These are phyloP conservation scores for Pyrus communis DNA, from an alignment of 306 rosid species.

Conservation along the genomic window DNA sequence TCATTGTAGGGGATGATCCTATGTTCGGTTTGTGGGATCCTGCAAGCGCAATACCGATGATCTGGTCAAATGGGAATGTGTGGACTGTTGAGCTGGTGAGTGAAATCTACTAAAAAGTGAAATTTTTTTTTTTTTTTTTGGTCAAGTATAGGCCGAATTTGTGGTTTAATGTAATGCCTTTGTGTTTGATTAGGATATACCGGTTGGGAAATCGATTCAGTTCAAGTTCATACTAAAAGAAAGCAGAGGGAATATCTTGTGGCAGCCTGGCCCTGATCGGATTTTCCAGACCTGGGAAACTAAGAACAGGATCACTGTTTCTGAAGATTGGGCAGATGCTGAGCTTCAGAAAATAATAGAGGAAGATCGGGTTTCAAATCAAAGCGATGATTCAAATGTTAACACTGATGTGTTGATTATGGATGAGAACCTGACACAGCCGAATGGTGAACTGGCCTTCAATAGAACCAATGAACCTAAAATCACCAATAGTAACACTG, in stretches of 20 bases:
- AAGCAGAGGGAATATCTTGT: conserved; percentile 34
- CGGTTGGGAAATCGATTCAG: conserved; percentile 51
- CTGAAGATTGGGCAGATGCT: conserved; percentile 76
- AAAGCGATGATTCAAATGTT: conserved; percentile 16
- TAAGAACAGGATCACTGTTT: conserved; percentile 34
- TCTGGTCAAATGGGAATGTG: conserved; percentile 77
- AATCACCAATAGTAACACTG: conserved; percentile 10
- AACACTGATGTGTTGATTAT: conserved; percentile 16
- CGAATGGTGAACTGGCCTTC: conserved; percentile 17
- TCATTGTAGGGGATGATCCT: conserved; percentile 75
- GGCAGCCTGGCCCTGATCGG: conserved; percentile 86
- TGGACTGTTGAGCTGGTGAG: conserved; percentile 76
- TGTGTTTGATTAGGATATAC: conserved; percentile 45
- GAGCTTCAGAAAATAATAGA: conserved; percentile 54
- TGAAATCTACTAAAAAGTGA: neutral
- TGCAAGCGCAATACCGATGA: conserved; percentile 54
- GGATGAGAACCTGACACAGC: conserved; percentile 22
- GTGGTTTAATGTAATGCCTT: neutral
- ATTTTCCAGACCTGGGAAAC: conserved; percentile 65
- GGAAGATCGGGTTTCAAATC: conserved; percentile 33
- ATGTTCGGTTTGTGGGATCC: conserved; percentile 76
- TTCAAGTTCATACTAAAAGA: conserved; percentile 71
- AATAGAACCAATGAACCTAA: neutral
- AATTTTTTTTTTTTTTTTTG: neutral
- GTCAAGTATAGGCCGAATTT: neutral